Percentiles rank a stretch among this genome's conserved stretches.
These are phyloP conservation scores for Metarhizium humberi DNA, from an alignment of 2,329 filamentous ascomycete species.

Conservation along the genomic window DNA sequence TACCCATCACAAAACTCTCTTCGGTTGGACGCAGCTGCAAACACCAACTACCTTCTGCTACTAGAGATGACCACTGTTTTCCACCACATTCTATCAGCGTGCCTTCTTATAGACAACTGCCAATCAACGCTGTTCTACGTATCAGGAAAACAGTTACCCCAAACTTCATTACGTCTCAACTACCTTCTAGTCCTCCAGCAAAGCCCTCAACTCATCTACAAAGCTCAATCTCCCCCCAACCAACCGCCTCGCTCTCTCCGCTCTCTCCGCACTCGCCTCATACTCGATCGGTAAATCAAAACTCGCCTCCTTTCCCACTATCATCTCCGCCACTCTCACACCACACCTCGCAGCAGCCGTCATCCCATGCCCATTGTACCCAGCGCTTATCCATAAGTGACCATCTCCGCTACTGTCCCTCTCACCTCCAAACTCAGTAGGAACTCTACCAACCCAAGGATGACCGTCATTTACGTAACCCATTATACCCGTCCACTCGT, in stretches of 20 bases:
- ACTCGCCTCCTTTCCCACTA: conserved; percentile 31
- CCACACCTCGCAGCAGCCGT: conserved; percentile 60
- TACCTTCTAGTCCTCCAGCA: background rate
- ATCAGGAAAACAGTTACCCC: background rate
- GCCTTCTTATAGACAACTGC: background rate
- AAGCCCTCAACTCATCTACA: conserved; percentile 2
- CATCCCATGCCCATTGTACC: conserved; percentile 71
- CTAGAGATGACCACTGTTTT: no score
- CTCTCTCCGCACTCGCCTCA: conserved; percentile 24
- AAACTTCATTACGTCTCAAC: background rate
- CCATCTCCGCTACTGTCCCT: conserved; percentile 26
- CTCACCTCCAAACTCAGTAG: conserved; percentile 37
- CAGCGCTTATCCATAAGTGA: conserved; percentile 50
- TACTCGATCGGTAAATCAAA: conserved; percentile 36
- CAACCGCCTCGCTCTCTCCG: conserved; percentile 11
- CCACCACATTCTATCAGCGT: background rate
- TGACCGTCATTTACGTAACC: conserved; percentile 58
- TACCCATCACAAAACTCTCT: background rate
- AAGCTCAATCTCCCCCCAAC: conserved; percentile 9
- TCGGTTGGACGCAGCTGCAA: background rate
- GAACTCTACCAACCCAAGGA: conserved; percentile 65
- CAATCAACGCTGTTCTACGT: background rate
- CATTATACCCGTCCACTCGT: conserved; percentile 77
- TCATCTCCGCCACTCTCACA: conserved; percentile 52
- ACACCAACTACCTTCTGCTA: no score